phyloP scores from a whole-genome alignment of 2,329 filamentous ascomycete genomes.

The Paramyrothecium sp. region DNA sequence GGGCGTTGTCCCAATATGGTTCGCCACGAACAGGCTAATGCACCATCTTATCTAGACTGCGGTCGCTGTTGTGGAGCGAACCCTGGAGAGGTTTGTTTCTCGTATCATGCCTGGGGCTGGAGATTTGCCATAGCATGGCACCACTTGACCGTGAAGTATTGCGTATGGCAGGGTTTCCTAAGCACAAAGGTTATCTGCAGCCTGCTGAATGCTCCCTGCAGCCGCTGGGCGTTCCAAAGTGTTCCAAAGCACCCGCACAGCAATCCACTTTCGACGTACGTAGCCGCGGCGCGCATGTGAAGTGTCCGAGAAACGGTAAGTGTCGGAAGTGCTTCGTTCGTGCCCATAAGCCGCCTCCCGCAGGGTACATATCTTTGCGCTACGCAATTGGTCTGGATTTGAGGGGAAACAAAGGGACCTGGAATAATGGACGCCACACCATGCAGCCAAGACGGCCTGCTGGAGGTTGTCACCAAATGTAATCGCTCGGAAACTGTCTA shows the following conservation, averaged over 20 bases:
- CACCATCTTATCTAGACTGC: neutral
- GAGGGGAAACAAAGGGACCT: neutral
- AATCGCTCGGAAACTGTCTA: no score
- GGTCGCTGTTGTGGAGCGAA: neutral
- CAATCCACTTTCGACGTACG: no score
- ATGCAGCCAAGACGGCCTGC: neutral
- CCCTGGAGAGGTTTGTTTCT: neutral
- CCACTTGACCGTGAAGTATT: no score
- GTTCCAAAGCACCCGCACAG: no score
- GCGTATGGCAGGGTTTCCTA: no score
- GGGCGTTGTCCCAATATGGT: neutral
- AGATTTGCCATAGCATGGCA: no score
- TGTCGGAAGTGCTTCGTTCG: neutral
- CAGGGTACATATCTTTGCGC: neutral
- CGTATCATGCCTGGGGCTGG: neutral
- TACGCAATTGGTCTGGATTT: neutral
- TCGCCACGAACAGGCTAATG: neutral
- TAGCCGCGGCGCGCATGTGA: no score
- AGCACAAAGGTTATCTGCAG: no score
- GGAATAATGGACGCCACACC: neutral
- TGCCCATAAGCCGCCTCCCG: neutral
- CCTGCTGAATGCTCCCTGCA: no score
- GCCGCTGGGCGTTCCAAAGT: no score
- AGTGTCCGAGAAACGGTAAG: neutral
- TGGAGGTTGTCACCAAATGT: neutral